A percentile compares a stretch with the other conserved stretches of the same genome.
Evolutionary conservation across 352 stramenopile species (phyloP).

Genomic region (Aphanomyces euteiches): DNA sequence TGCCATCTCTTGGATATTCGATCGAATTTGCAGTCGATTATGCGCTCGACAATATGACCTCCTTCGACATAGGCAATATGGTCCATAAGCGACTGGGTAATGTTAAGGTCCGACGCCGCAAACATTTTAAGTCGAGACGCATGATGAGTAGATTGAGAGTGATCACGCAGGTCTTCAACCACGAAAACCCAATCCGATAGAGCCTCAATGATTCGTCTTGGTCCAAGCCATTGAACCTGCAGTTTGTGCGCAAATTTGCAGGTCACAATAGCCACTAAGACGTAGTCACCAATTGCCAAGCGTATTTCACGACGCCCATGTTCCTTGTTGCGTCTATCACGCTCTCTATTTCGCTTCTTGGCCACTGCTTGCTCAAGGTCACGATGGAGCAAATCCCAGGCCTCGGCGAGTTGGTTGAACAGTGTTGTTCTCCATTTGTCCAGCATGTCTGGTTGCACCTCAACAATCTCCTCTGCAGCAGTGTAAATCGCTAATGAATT

Average conservation of each 20-base stretch:
- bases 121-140: constrained; percentile 32
- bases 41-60: constrained; percentile 31
- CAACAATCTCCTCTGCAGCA: neutral
- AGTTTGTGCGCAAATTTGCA: constrained; percentile 1
- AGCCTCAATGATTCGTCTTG: too few relatives aligned
- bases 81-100: neutral
- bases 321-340: constrained; percentile 8
- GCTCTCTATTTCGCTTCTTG: neutral
- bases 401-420: neutral
- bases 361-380: neutral
- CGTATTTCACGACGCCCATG: neutral
- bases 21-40: constrained; percentile 11
- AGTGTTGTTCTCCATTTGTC: neutral
- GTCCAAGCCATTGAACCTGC: constrained; percentile 25
- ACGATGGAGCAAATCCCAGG: constrained; percentile 11
- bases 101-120: constrained; percentile 8
- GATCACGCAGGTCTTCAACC: constrained; percentile 28
- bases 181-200: constrained; percentile 21
- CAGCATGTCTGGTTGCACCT: neutral
- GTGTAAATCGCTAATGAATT: neutral
- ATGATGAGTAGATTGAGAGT: constrained; percentile 23
- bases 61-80: constrained; percentile 28
- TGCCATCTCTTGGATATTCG: neutral
- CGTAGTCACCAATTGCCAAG: constrained; percentile 29
- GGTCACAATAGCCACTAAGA: constrained; percentile 22